Conservation (phyloP, 164 flowering plant genomes). For the Macadamia tetraphylla region DNA sequence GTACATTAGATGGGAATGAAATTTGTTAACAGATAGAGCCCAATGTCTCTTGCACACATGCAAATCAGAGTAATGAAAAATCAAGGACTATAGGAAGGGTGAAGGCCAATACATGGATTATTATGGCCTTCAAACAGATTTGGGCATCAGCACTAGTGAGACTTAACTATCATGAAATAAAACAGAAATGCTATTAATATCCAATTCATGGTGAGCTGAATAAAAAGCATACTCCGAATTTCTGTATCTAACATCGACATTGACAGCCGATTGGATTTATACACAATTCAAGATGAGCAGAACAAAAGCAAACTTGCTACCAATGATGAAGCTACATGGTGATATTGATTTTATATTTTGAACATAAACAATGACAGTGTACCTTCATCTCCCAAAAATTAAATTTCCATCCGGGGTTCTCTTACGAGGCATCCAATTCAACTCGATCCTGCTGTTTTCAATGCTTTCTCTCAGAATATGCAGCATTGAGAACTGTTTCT, state of each 20-base stretch:
- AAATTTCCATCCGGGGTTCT: slow-evolving; percentile 98
- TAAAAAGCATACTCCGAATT: too few relatives aligned
- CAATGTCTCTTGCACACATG: too few relatives aligned
- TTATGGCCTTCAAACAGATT: background rate
- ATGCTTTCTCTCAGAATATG: slow-evolving; percentile 43
- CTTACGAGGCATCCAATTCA: slow-evolving; percentile 77
- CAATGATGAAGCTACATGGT: background rate
- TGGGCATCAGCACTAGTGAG: background rate
- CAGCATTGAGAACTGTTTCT: slow-evolving; percentile 67
- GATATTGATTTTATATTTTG: background rate
- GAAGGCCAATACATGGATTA: background rate
- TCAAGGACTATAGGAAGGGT: too few relatives aligned
- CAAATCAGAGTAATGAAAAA: too few relatives aligned
- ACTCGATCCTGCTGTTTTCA: slow-evolving; percentile 67
- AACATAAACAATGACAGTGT: slow-evolving; percentile 6
- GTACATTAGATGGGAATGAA: too few relatives aligned
- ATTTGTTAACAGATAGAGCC: too few relatives aligned
- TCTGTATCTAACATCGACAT: too few relatives aligned
- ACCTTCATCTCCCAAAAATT: slow-evolving; percentile 99
- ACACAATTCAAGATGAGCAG: too few relatives aligned
- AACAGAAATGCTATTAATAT: background rate
- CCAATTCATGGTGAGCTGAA: too few relatives aligned
- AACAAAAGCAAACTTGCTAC: background rate
- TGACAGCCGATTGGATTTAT: too few relatives aligned
- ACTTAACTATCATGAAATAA: background rate